These are phyloP conservation scores for Cymbidium sinense DNA, from an alignment of 106 monocot species.

Conservation along the genomic window DNA sequence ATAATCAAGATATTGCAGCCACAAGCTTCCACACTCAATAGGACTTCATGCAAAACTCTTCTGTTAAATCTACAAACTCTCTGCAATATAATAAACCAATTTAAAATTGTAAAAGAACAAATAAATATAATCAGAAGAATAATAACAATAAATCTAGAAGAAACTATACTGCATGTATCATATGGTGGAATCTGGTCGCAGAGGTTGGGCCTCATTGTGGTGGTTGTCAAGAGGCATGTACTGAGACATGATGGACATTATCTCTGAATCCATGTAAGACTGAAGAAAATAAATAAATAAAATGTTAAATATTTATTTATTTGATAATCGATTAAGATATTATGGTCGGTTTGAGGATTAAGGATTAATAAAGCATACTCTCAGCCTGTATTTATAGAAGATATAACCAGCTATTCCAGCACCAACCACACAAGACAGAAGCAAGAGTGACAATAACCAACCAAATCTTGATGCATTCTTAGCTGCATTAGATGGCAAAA, in stretches of 20 bases:
- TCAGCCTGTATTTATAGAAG: slow-evolving; percentile 93
- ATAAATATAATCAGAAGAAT: neutral
- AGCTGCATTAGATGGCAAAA: slow-evolving; percentile 35
- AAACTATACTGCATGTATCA: slow-evolving; percentile 7
- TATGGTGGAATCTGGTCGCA: slow-evolving; percentile 25
- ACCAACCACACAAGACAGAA: slow-evolving; percentile 50
- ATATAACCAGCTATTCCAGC: slow-evolving; percentile 62
- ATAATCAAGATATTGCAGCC: neutral
- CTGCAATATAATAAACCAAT: neutral
- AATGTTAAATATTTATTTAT: neutral
- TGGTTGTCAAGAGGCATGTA: slow-evolving; percentile 74
- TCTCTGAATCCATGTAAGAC: slow-evolving; percentile 77
- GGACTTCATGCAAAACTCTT: neutral
- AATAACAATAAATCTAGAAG: neutral
- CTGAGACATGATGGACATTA: slow-evolving; percentile 70
- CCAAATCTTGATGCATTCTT: slow-evolving; percentile 42
- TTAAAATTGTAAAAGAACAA: neutral
- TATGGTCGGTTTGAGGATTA: neutral
- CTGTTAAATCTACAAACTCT: neutral
- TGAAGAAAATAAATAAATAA: slow-evolving; percentile 8
- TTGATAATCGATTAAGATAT: neutral
- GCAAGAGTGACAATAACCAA: slow-evolving; percentile 46
- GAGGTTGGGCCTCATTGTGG: slow-evolving; percentile 32
- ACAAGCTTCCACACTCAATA: neutral
- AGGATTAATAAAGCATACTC: slow-evolving; percentile 45